Evolutionary conservation across 2,329 filamentous ascomycete species (phyloP).

Genomic region (Eurotiales sp.): DNA sequence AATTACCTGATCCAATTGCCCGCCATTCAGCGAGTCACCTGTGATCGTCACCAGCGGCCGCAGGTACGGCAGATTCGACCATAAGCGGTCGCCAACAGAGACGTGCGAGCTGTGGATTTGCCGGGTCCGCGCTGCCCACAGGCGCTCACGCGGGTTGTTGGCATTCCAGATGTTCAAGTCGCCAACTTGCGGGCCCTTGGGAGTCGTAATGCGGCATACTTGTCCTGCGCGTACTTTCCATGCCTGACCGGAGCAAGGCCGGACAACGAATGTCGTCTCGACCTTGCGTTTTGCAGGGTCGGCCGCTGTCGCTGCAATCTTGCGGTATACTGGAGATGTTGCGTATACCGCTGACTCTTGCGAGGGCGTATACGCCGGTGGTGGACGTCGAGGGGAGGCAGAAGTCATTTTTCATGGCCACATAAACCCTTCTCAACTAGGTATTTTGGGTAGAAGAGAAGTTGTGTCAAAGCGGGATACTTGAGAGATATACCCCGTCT

Average conservation of each 20-base stretch:
- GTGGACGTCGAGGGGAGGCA: constrained; percentile 29
- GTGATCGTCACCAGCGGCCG: constrained; percentile 69
- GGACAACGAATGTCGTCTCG: constrained; percentile 56
- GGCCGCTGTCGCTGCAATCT: constrained; percentile 34
- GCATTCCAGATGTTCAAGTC: constrained; percentile 80
- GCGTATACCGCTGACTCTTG: constrained; percentile 31
- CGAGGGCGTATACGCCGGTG: constrained; percentile 39
- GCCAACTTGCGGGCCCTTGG: constrained; percentile 74
- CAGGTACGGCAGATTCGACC: constrained; percentile 74
- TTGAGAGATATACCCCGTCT: too few species aligned
- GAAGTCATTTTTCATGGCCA: constrained; percentile 19
- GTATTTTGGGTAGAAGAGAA: too few species aligned
- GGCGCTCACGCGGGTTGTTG: constrained; percentile 71
- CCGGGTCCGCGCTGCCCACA: constrained; percentile 76
- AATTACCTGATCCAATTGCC: constrained; percentile 34
- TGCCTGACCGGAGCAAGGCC: constrained; percentile 69
- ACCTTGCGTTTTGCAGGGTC: constrained; percentile 25
- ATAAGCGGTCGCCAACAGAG: constrained; percentile 66
- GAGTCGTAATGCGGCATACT: constrained; percentile 70
- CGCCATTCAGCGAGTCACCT: constrained; percentile 57
- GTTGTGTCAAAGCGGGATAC: too few species aligned
- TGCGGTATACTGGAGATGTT: constrained; percentile 32
- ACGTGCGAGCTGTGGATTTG: constrained; percentile 77
- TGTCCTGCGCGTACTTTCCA: constrained; percentile 67
- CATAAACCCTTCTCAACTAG: too few species aligned